A percentile compares a stretch with the other conserved stretches of the same genome.
Conservation (phyloP, 2,329 filamentous ascomycete genomes). For the Amesomyces nigricolor region DNA sequence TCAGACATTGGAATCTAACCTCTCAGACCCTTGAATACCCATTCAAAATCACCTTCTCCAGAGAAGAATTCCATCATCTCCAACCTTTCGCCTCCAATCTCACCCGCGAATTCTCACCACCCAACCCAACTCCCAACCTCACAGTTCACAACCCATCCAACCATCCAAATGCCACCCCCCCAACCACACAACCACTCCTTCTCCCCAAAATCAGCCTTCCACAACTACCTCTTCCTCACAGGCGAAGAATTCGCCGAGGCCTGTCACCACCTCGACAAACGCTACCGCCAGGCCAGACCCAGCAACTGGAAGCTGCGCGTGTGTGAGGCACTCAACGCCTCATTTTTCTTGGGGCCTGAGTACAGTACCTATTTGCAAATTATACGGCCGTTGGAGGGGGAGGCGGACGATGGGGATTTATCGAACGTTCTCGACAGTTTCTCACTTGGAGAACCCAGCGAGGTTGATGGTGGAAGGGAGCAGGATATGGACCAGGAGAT, state of each 20-base stretch:
- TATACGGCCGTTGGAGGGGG: conserved; percentile 45
- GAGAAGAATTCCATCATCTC: too few species aligned
- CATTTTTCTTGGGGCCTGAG: conserved; percentile 38
- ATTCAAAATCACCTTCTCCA: too few species aligned
- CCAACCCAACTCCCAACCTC: not conserved
- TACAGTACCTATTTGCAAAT: conserved; percentile 53
- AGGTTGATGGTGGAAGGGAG: conserved; percentile 20
- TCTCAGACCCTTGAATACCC: too few species aligned
- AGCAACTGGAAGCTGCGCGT: conserved; percentile 53
- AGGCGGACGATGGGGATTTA: conserved; percentile 41
- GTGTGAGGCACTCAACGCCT: conserved; percentile 46
- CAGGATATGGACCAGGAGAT: conserved; percentile 39
- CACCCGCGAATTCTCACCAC: not conserved
- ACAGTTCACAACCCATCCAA: too few species aligned
- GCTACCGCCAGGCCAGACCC: conserved; percentile 53
- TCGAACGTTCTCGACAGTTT: conserved; percentile 42
- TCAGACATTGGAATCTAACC: too few species aligned
- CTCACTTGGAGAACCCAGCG: conserved; percentile 33
- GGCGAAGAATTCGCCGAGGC: conserved; percentile 58
- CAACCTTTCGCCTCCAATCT: too few species aligned
- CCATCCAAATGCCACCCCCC: not conserved
- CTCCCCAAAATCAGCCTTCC: conserved; percentile 39
- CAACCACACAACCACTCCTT: not conserved
- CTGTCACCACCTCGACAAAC: conserved; percentile 57
- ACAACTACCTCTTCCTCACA: conserved; percentile 56